These are phyloP conservation scores for Candida albicans DNA, from an alignment of 1,139 yeast species.

Conservation along the genomic window DNA sequence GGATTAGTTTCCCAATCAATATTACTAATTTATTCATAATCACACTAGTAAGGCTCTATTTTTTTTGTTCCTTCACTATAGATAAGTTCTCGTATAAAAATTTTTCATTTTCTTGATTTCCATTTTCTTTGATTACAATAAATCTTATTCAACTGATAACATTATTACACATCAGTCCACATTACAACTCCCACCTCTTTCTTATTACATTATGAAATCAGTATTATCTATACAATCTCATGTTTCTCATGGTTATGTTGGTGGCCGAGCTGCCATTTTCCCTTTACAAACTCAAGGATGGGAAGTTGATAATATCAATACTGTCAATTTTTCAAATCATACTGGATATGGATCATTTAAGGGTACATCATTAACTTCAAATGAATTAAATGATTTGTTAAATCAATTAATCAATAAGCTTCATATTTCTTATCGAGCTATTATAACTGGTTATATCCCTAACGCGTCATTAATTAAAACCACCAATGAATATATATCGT, in stretches of 20 bases:
- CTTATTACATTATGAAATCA: conserved; percentile 12
- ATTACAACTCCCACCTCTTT: background rate
- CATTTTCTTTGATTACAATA: conserved; percentile 1
- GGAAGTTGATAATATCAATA: conserved; percentile 45
- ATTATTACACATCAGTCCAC: background rate
- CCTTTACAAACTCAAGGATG: conserved; percentile 46
- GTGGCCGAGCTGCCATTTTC: conserved; percentile 42
- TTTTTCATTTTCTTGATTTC: background rate
- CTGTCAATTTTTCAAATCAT: conserved; percentile 45
- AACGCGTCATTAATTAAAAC: conserved; percentile 27
- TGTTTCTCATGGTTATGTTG: conserved; percentile 49
- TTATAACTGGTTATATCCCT: conserved; percentile 40
- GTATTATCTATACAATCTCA: conserved; percentile 45
- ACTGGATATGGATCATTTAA: conserved; percentile 46
- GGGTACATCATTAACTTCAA: conserved; percentile 22
- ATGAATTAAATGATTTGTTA: conserved; percentile 14
- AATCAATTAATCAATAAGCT: conserved; percentile 13
- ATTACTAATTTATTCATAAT: too few species aligned
- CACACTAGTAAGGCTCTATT: too few species aligned
- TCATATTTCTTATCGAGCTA: conserved; percentile 24
- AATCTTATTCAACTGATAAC: background rate
- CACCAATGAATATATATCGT: conserved; percentile 19
- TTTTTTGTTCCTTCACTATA: too few species aligned
- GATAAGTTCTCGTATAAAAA: too few species aligned
- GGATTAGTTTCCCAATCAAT: too few species aligned